Conservation (phyloP, 2,329 filamentous ascomycete species). For the Ascochyta lentis region DNA sequence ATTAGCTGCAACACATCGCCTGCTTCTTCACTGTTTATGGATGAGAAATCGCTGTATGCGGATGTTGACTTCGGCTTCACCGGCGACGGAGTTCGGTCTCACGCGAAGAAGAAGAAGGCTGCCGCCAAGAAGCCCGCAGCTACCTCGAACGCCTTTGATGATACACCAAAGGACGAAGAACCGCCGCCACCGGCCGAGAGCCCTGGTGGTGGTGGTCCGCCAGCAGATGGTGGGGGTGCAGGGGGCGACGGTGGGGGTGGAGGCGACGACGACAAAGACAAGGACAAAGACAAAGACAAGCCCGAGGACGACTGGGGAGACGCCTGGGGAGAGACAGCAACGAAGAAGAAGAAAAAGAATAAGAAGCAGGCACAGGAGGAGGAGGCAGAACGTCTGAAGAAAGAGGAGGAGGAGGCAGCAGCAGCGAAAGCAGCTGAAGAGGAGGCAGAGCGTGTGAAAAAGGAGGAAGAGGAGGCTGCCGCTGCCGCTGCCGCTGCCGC, state of each 20-base stretch:
- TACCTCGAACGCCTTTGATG: slow-evolving; percentile 44
- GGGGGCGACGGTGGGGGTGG: slow-evolving; percentile 46
- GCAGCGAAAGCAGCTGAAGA: slow-evolving; percentile 49
- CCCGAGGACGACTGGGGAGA: slow-evolving; percentile 43
- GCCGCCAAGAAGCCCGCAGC: slow-evolving; percentile 41
- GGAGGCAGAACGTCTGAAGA: slow-evolving; percentile 45
- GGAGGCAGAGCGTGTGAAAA: slow-evolving; percentile 36
- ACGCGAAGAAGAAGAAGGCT: slow-evolving; percentile 62
- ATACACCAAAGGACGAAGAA: slow-evolving; percentile 57
- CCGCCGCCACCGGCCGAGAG: slow-evolving; percentile 47
- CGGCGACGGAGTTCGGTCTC: slow-evolving; percentile 58
- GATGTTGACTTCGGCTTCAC: slow-evolving; percentile 65
- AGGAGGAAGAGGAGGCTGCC: slow-evolving; percentile 35
- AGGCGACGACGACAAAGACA: slow-evolving; percentile 43
- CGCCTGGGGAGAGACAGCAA: slow-evolving; percentile 37
- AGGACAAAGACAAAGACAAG: slow-evolving; percentile 39
- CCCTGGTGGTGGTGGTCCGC: slow-evolving; percentile 43
- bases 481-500: slow-evolving; percentile 22
- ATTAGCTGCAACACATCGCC: slow-evolving; percentile 39
- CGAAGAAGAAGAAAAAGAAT: slow-evolving; percentile 52
- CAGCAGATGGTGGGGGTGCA: slow-evolving; percentile 44
- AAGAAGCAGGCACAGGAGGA: slow-evolving; percentile 46
- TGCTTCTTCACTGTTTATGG: slow-evolving; percentile 36
- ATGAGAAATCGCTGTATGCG: slow-evolving; percentile 44
- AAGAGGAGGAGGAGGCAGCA: slow-evolving; percentile 48